phyloP scores from a whole-genome alignment of 148 eudicot species.

The Linanthus parryae region DNA sequence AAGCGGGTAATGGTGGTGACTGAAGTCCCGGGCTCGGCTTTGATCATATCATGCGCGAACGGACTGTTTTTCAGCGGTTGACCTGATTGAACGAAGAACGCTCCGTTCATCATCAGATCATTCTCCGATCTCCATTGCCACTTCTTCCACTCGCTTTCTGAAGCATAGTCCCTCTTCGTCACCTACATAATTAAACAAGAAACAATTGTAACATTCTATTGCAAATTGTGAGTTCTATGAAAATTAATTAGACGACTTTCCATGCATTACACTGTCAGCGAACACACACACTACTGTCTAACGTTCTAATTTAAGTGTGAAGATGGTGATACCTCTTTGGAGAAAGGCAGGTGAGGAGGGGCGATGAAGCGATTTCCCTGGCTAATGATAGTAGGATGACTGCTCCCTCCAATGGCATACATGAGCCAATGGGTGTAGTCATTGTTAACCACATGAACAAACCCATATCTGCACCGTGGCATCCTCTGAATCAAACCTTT shows the following conservation, averaged over 20 bases:
- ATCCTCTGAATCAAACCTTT: constrained; percentile 59
- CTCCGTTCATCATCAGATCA: constrained; percentile 50
- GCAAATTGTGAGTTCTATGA: too few species aligned
- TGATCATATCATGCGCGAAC: constrained; percentile 1
- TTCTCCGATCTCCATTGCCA: constrained; percentile 54
- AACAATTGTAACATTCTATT: not conserved
- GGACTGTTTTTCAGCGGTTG: too few species aligned
- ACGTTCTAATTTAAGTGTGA: not conserved
- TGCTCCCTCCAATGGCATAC: constrained; percentile 74
- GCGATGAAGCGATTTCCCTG: constrained; percentile 73
- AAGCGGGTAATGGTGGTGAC: constrained; percentile 27
- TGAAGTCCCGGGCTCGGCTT: constrained; percentile 19
- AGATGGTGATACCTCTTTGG: constrained; percentile 41
- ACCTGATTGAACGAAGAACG: constrained; percentile 40
- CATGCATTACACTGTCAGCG: not conserved
- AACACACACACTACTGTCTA: not conserved
- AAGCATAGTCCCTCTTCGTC: constrained; percentile 44
- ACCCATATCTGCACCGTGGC: constrained; percentile 66
- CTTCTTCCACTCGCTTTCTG: constrained; percentile 34
- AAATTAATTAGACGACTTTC: not conserved
- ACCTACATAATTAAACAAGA: constrained; percentile 23
- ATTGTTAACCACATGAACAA: constrained; percentile 57
- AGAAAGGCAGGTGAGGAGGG: constrained; percentile 25
- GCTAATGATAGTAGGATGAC: constrained; percentile 51
- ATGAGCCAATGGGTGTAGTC: constrained; percentile 68